Evolutionary conservation across 2,329 filamentous ascomycete genomes (phyloP), one percentile per base, ranked within the genome.

Genomic region (Hymenoscyphus linearis): DNA sequence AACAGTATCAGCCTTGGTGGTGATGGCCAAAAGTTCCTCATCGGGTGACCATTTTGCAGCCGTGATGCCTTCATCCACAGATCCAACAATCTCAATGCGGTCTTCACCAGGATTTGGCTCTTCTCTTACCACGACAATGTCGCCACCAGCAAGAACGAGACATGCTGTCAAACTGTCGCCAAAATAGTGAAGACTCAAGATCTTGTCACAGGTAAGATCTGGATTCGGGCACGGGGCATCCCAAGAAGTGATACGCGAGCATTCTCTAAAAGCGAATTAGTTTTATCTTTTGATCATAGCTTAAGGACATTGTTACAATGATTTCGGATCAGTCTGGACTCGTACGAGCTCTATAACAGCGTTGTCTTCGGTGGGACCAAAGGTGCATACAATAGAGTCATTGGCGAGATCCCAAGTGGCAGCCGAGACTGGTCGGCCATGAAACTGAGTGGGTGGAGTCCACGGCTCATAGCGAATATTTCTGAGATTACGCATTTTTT

Each of bases 11-110:
- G 86, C 87, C 70, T 87, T 86, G 18, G 95, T 98, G 58, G 88
- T 85, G 64, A 99, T 85, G 60, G 89, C 86, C 52, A 99, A 79
- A 18, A 98, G 80, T 73, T 98, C 93, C 72, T 97, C 93, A 71
- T 99, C 95, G 2, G 93, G 93, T 44, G 93, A 96, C 95, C 95
- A 99, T 67, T 85, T 84, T 16, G 93, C 93, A 16, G 92, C 91
- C 26, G 87, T 85, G 68, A 99, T 96, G 26, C 93, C 95, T 62
- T 89, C 89, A 76, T 97, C 92, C 40, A 99, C 90, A 36, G 92
- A 96, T 52, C 95, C 95, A 65, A 98, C 86, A 68, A 99, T 98
- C 75, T 98, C 95, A 68, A 99, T 92, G 68, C 90, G 86, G 40
- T 92, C 89, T 73, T 90, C 85, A 62, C 82, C 85, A 5, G 80